Conservation (phyloP, 495 filamentous ascomycete genomes). For the Geoglossum glabrum region DNA sequence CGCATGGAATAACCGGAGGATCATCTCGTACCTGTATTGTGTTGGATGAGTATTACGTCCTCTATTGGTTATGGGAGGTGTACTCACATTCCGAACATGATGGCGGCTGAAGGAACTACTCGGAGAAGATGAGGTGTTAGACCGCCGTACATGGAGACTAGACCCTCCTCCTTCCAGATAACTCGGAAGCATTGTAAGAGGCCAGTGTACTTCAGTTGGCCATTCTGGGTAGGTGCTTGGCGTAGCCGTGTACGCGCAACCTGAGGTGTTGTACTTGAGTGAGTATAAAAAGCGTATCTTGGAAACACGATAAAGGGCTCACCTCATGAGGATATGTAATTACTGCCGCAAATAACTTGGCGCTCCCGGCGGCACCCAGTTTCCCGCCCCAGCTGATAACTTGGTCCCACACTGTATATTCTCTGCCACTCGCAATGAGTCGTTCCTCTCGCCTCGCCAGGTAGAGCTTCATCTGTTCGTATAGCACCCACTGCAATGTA, state of each 20-base stretch:
- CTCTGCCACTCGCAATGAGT: constrained; percentile 29
- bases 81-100: constrained; percentile 67
- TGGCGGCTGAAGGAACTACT: constrained; percentile 71
- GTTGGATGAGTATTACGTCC: too few species aligned
- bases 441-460: constrained; percentile 36
- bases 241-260: constrained; percentile 64
- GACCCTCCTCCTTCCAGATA: constrained; percentile 68
- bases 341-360: constrained; percentile 62
- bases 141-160: constrained; percentile 65
- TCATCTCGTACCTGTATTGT: constrained; percentile 6
- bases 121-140: constrained; percentile 71
- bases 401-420: constrained; percentile 39
- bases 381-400: constrained; percentile 49
- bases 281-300: background rate
- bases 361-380: constrained; percentile 53
- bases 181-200: constrained; percentile 63
- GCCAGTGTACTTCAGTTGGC: constrained; percentile 61
- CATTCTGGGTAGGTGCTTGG: constrained; percentile 55
- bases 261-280: constrained; percentile 16
- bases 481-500: constrained; percentile 71
- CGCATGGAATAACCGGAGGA: constrained; percentile 3
- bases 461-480: constrained; percentile 60
- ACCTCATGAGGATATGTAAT: constrained; percentile 82
- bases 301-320: constrained; percentile 9
- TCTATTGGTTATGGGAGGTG: too few species aligned